Conservation (phyloP, 2,329 filamentous ascomycete species). For the Talaromyces verruculosus region DNA sequence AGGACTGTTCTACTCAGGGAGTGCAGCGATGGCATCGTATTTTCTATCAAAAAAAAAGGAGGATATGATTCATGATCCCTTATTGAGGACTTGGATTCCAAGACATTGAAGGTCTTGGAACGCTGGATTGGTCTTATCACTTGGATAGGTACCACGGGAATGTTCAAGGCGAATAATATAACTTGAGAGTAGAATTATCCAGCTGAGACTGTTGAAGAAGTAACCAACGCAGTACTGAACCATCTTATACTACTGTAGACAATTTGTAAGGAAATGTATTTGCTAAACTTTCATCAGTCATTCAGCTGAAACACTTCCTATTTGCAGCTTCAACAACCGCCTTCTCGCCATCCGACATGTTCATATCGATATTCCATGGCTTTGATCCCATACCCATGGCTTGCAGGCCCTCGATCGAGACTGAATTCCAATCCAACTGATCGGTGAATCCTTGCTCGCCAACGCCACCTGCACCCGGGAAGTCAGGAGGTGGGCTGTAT, state of each 20-base stretch:
- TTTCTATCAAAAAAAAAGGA: background rate
- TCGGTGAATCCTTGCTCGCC: slow-evolving; percentile 45
- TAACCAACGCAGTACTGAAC: background rate
- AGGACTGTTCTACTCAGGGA: background rate
- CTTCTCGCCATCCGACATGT: slow-evolving; percentile 53
- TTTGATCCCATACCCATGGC: slow-evolving; percentile 56
- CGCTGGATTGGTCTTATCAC: background rate
- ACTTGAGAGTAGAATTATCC: background rate
- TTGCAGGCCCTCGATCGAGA: slow-evolving; percentile 51
- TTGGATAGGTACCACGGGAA: background rate
- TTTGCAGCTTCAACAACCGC: slow-evolving; percentile 55
- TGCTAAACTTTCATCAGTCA: background rate
- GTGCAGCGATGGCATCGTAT: background rate
- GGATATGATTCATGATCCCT: background rate
- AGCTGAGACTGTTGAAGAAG: background rate
- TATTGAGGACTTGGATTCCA: background rate
- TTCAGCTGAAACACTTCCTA: slow-evolving; percentile 50
- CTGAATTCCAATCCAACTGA: slow-evolving; percentile 38
- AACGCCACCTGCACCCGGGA: slow-evolving; percentile 57
- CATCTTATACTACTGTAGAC: background rate
- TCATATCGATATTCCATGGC: slow-evolving; percentile 50
- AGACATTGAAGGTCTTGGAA: background rate
- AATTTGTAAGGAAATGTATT: background rate
- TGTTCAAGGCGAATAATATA: background rate
- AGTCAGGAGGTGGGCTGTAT: slow-evolving; percentile 69